Base-by-base conservation (phyloP, 192 early-diverging fungal species). In the Fimicolochytrium jonesii region DNA sequence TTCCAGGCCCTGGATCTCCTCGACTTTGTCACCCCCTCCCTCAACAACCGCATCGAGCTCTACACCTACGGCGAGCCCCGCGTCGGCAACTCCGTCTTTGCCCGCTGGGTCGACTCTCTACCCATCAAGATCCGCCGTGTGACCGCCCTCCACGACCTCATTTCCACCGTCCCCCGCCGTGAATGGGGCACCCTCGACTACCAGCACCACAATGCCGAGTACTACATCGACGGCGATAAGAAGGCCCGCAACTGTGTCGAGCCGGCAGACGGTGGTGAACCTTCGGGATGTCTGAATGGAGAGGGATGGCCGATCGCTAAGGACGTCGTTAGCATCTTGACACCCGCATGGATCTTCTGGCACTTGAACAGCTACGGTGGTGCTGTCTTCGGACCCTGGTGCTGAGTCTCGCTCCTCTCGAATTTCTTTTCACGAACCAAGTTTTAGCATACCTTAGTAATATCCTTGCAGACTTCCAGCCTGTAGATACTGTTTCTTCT, bases 121-220 rank as follows among this genome's bases (percentile, higher is more conserved):
- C 23, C 23, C 46, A 49, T 61, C 28, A 2, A 29, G 28, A 39
- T 61, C 46, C 17, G 17, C 48, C 59, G 59, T 15, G 34, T 61
- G 1, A 61, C 59, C 1, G 47, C 31, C 15, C 23, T 9, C 10
- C 43, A 47, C 47, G 59, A 61, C 36, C 46, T 34, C 20, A 59
- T 61, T 29, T 31, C 59, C 31, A 39, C 59, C 59, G 33, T 61
- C 29, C 59, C 59, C 31, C 48, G 41, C 2, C 59, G 59, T 29
- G 45, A 48, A 34, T 61, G 59, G 59, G 45, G 47, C 53, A 39
- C 10, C 35, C 35, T 55, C 33, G 18, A 34, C 32, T 61, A 61
- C 46, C 11, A 33, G 18, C 59, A 61, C 59, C 32, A 28, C 30
- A 15, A 50, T 23, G 10, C 44, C 17, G 59, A 61, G 51, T 20